These are phyloP conservation scores for Aspergillus campestris DNA, from an alignment of 495 filamentous ascomycete genomes.

Conservation along the genomic window DNA sequence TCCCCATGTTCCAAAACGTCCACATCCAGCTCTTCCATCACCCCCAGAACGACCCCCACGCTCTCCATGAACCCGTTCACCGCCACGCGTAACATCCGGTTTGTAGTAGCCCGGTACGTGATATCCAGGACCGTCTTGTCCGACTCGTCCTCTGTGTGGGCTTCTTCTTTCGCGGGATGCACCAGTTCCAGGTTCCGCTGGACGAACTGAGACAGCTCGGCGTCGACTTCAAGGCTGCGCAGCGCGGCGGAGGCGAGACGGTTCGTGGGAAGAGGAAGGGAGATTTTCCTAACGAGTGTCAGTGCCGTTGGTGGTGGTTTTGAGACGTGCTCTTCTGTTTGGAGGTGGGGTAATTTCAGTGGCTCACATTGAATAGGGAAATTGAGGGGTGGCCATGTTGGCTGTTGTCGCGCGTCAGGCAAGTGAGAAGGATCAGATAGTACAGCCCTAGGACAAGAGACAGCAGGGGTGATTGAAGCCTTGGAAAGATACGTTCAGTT, in stretches of 20 bases:
- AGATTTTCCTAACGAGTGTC: constrained; percentile 50
- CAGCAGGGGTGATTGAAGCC: no score
- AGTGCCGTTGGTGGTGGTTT: no score
- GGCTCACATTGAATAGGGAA: no score
- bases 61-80: constrained; percentile 99
- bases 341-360: no score
- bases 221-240: constrained; percentile 71
- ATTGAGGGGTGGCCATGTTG: no score
- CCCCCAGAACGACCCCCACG: constrained; percentile 68
- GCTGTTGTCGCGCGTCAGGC: no score
- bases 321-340: no score
- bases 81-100: constrained; percentile 91
- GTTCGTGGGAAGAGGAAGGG: constrained; percentile 74
- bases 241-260: constrained; percentile 72
- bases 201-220: constrained; percentile 79
- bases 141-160: constrained; percentile 25
- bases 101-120: constrained; percentile 82
- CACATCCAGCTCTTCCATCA: constrained; percentile 83
- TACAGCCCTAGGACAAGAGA: no score
- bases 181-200: constrained; percentile 57
- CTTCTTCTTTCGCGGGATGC: constrained; percentile 14
- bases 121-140: constrained; percentile 54
- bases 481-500: no score
- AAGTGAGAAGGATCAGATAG: no score
- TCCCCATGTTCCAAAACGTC: constrained; percentile 54